Evolutionary conservation across 2,329 filamentous ascomycete genomes (phyloP).

Genomic region (Hymenoscyphus fructigenus): DNA sequence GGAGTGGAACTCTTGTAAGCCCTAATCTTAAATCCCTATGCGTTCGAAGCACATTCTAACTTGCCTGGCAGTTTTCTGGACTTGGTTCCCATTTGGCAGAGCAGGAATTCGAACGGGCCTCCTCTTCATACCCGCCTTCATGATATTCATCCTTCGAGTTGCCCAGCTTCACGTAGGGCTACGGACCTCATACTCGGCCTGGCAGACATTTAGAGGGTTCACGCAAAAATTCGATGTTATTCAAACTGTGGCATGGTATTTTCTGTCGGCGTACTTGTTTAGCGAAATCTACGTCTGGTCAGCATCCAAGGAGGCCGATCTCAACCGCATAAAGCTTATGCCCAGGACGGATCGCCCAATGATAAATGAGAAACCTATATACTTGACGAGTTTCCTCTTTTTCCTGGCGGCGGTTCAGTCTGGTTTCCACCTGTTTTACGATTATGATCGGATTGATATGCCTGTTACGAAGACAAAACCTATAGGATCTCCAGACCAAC

Average conservation of each 20-base stretch:
- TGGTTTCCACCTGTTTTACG: slow-evolving; percentile 65
- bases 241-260: slow-evolving; percentile 74
- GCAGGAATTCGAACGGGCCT: slow-evolving; percentile 72
- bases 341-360: slow-evolving; percentile 69
- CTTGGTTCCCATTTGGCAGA: slow-evolving; percentile 78
- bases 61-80: slow-evolving; percentile 67
- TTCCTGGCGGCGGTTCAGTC: slow-evolving; percentile 70
- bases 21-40: slow-evolving; percentile 22
- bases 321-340: slow-evolving; percentile 71
- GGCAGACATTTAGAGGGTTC: slow-evolving; percentile 61
- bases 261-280: slow-evolving; percentile 75
- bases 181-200: slow-evolving; percentile 67
- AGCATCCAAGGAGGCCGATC: slow-evolving; percentile 54
- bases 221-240: slow-evolving; percentile 56
- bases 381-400: slow-evolving; percentile 69
- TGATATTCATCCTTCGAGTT: slow-evolving; percentile 82
- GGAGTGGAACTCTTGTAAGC: slow-evolving; percentile 67
- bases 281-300: slow-evolving; percentile 80
- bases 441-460: slow-evolving; percentile 61
- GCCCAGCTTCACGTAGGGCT: slow-evolving; percentile 75
- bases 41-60: neutral
- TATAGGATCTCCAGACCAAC: slow-evolving; percentile 36
- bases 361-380: slow-evolving; percentile 84
- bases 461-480: slow-evolving; percentile 41
- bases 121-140: slow-evolving; percentile 73